Conservation (phyloP, 2,329 filamentous ascomycete species). For the Chaetomiaceae sp. region DNA sequence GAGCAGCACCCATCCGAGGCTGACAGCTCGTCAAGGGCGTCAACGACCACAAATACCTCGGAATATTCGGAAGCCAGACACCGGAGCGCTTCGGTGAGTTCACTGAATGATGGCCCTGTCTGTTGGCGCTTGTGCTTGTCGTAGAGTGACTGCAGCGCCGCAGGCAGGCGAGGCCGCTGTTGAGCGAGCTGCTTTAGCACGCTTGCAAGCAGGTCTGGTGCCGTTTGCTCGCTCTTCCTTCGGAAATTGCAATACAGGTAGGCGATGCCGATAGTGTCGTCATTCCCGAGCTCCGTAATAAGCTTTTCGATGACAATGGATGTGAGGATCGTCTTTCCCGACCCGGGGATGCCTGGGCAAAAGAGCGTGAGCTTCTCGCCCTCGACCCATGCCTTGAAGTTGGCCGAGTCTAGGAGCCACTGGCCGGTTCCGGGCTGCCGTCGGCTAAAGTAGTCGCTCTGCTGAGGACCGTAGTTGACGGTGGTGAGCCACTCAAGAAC, state of each 20-base stretch:
- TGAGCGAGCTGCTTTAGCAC: slow-evolving; percentile 37
- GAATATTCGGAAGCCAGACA: slow-evolving; percentile 21
- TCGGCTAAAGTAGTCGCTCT: slow-evolving; percentile 35
- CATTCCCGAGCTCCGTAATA: slow-evolving; percentile 18
- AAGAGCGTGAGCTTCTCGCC: slow-evolving; percentile 34
- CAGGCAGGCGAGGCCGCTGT: slow-evolving; percentile 25
- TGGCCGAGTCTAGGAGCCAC: slow-evolving; percentile 41
- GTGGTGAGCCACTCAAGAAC: slow-evolving; percentile 17
- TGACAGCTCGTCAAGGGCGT: slow-evolving; percentile 30
- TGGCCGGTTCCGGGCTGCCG: slow-evolving; percentile 39
- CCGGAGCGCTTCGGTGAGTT: slow-evolving; percentile 24
- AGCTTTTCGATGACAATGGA: slow-evolving; percentile 41
- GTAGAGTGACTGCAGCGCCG: slow-evolving; percentile 30
- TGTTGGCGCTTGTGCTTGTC: slow-evolving; percentile 15
- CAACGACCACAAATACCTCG: slow-evolving; percentile 26
- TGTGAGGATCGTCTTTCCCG: slow-evolving; percentile 45
- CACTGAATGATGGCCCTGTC: slow-evolving; percentile 27
- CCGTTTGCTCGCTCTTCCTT: slow-evolving; percentile 35
- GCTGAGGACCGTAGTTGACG: slow-evolving; percentile 29
- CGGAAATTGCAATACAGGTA: slow-evolving; percentile 46
- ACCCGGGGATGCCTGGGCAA: slow-evolving; percentile 45
- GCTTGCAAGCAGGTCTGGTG: slow-evolving; percentile 30
- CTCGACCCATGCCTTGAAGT: slow-evolving; percentile 34
- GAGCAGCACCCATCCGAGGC: slow-evolving; percentile 4
- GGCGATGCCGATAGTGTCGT: slow-evolving; percentile 34